Evolutionary conservation across 495 filamentous ascomycete species (phyloP).

Genomic region (Podospora comata): DNA sequence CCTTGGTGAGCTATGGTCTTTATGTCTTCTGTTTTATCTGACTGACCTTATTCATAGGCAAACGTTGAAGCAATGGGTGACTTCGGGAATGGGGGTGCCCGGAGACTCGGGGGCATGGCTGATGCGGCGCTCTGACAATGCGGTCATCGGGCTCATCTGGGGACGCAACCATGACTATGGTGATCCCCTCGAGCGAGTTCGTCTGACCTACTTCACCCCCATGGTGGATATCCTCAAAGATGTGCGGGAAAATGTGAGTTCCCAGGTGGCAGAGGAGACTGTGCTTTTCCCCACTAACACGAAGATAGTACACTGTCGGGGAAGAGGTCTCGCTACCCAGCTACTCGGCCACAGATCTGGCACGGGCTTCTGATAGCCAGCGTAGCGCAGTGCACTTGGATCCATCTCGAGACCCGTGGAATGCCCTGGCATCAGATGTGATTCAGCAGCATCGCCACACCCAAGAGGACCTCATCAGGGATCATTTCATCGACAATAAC

Average conservation of each 20-base stretch:
- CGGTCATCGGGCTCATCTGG: slow-evolving; percentile 21
- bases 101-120: slow-evolving; percentile 25
- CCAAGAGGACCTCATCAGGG: background rate
- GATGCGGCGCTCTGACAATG: slow-evolving; percentile 21
- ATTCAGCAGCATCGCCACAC: background rate
- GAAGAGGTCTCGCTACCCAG: slow-evolving; percentile 5
- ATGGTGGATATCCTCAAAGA: slow-evolving; percentile 22
- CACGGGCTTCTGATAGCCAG: background rate
- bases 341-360: background rate
- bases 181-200: slow-evolving; percentile 7
- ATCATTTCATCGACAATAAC: background rate
- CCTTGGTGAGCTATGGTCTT: background rate
- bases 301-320: background rate
- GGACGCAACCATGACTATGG: slow-evolving; percentile 19
- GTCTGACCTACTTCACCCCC: slow-evolving; percentile 21
- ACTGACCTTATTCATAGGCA: slow-evolving; percentile 10
- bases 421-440: background rate
- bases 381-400: background rate
- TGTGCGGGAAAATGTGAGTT: background rate
- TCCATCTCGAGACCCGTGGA: slow-evolving; percentile 12
- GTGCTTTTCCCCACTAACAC: background rate
- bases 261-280: background rate
- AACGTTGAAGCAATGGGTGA: slow-evolving; percentile 21
- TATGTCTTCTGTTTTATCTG: background rate
- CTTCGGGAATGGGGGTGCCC: slow-evolving; percentile 19